Conservation (phyloP, 768 basidiomycete genomes). For the Peribolospora kevripleyi region DNA sequence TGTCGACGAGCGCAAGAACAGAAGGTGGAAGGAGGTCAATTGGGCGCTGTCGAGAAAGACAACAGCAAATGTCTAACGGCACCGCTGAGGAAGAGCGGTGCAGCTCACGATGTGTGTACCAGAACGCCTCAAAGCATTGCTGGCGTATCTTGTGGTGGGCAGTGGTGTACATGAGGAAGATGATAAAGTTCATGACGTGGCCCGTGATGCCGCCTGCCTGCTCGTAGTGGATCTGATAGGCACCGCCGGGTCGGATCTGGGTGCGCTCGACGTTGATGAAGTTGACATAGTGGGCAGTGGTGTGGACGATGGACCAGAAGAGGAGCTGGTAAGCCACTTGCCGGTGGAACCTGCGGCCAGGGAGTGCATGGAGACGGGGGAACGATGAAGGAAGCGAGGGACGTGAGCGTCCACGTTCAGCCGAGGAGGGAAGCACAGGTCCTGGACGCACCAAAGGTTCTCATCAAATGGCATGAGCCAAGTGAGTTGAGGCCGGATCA, state of each 20-base stretch:
- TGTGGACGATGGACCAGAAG: slow-evolving; percentile 79
- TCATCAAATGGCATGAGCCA: slow-evolving; percentile 80
- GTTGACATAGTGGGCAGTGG: slow-evolving; percentile 73
- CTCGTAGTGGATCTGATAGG: slow-evolving; percentile 64
- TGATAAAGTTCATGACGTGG: slow-evolving; percentile 81
- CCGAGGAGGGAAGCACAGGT: background rate
- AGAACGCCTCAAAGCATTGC: slow-evolving; percentile 85
- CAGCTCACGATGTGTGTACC: slow-evolving; percentile 64
- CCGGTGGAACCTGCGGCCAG: slow-evolving; percentile 30
- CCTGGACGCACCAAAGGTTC: slow-evolving; percentile 52
- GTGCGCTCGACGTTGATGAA: slow-evolving; percentile 66
- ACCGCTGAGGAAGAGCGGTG: background rate
- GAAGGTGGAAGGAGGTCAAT: slow-evolving; percentile 8
- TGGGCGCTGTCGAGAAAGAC: background rate
- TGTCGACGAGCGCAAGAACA: background rate
- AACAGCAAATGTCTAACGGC: too few relatives aligned
- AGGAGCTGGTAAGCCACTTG: slow-evolving; percentile 86
- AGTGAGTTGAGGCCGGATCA: slow-evolving; percentile 53
- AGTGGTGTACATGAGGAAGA: slow-evolving; percentile 62
- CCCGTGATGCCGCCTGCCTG: slow-evolving; percentile 82
- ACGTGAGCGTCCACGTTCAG: background rate
- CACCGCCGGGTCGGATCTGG: slow-evolving; percentile 54
- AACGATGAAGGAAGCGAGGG: background rate
- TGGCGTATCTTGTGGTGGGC: slow-evolving; percentile 63
- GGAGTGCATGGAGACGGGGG: slow-evolving; percentile 1